Percentiles rank a stretch among this genome's conserved stretches.
phyloP scores from a whole-genome alignment of 139 green algal species.

The Astrephomene gubernaculifera region DNA sequence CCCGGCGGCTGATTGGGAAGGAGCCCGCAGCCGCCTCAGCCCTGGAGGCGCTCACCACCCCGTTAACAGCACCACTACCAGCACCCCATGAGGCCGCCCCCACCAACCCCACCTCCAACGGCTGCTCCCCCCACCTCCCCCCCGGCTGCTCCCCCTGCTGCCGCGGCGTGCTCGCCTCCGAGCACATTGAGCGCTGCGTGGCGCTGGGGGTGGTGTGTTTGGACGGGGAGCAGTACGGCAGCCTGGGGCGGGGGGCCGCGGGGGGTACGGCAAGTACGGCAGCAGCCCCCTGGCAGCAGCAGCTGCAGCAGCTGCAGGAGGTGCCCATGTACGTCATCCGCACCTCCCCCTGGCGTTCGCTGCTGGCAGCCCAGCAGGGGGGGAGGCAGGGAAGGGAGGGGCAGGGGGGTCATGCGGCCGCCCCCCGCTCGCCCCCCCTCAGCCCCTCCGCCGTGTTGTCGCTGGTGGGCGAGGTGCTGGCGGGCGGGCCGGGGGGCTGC shows the following conservation, averaged over 20 bases:
- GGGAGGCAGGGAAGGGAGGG: no score
- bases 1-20: slow-evolving; percentile 7
- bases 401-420: background rate
- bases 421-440: no score
- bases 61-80: no score
- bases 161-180: slow-evolving; percentile 2
- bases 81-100: no score
- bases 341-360: background rate
- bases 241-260: no score
- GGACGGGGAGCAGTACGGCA: background rate
- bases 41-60: no score
- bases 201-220: slow-evolving; percentile 5
- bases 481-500: background rate
- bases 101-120: no score
- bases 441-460: background rate
- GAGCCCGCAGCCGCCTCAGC: background rate
- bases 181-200: slow-evolving; percentile 25
- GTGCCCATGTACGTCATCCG: slow-evolving; percentile 8
- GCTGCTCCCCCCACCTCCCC: background rate
- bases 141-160: background rate
- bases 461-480: slow-evolving; percentile 17
- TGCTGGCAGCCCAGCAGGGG: no score
- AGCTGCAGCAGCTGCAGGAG: background rate
- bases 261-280: background rate
- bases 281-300: background rate